Percentiles rank a stretch among this genome's conserved stretches.
phyloP scores from a whole-genome alignment of 352 stramenopile genomes.

The Phytophthora cajani region DNA sequence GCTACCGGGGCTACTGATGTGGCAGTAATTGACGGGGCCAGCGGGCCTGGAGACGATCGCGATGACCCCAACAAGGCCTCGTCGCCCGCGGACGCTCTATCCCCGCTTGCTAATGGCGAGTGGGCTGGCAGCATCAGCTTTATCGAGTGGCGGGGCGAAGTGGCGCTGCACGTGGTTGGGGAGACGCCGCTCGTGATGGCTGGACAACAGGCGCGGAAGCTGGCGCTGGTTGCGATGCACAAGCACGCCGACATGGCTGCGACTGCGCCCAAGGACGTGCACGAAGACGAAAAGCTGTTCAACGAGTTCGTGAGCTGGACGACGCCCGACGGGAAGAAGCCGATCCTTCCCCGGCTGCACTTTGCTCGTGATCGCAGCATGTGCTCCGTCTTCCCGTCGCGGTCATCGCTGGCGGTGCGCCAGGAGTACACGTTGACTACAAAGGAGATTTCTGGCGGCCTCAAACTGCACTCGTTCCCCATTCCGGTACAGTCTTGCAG shows the following conservation, averaged over 20 bases:
- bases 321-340: slow-evolving; percentile 63
- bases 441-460: slow-evolving; percentile 85
- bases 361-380: slow-evolving; percentile 80
- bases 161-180: slow-evolving; percentile 77
- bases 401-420: slow-evolving; percentile 61
- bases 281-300: slow-evolving; percentile 83
- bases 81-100: slow-evolving; percentile 42
- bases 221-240: slow-evolving; percentile 77
- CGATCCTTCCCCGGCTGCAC: slow-evolving; percentile 73
- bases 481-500: slow-evolving; percentile 58
- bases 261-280: slow-evolving; percentile 36
- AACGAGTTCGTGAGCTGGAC: slow-evolving; percentile 88
- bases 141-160: slow-evolving; percentile 84
- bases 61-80: slow-evolving; percentile 28
- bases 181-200: slow-evolving; percentile 83
- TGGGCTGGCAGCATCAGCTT: slow-evolving; percentile 87
- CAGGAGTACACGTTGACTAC: slow-evolving; percentile 85
- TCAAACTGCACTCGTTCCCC: slow-evolving; percentile 82
- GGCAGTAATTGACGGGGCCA: slow-evolving; percentile 26
- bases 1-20: slow-evolving; percentile 18
- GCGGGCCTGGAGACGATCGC: slow-evolving; percentile 21
- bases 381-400: slow-evolving; percentile 68
- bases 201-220: slow-evolving; percentile 74
- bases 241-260: slow-evolving; percentile 38
- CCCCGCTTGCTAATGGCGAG: slow-evolving; percentile 62